These are phyloP conservation scores for Fusarium illudens DNA, from an alignment of 2,329 filamentous ascomycete species.

Conservation along the genomic window DNA sequence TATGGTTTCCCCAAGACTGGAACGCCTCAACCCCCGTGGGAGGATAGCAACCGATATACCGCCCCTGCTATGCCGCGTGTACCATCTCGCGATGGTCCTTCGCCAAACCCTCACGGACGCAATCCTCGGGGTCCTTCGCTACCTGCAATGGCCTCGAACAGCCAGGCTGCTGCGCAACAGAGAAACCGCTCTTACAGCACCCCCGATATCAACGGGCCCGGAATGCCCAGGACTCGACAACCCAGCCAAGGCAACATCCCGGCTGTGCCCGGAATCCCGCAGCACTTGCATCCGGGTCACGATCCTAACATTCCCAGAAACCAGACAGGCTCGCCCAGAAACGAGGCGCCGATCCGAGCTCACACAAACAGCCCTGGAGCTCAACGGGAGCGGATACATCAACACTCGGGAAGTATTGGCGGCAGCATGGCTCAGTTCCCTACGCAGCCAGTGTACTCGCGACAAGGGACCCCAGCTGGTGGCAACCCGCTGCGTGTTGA, in stretches of 20 bases:
- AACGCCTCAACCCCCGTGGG: constrained; percentile 73
- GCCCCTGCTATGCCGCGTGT: constrained; percentile 86
- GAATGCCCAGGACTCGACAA: constrained; percentile 65
- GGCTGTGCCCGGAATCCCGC: constrained; percentile 78
- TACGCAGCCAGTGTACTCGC: constrained; percentile 60
- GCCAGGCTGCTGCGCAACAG: constrained; percentile 68
- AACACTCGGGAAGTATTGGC: constrained; percentile 58
- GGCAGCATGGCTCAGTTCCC: constrained; percentile 66
- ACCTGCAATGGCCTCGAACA: constrained; percentile 71
- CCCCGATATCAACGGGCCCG: constrained; percentile 84
- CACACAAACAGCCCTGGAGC: constrained; percentile 76
- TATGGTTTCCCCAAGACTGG: constrained; percentile 76
- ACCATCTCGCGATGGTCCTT: constrained; percentile 79
- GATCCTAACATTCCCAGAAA: constrained; percentile 76
- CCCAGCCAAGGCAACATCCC: constrained; percentile 67
- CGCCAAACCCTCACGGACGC: constrained; percentile 70
- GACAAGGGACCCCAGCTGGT: constrained; percentile 54
- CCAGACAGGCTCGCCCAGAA: constrained; percentile 81
- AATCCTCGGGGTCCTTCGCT: constrained; percentile 81
- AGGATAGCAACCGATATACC: constrained; percentile 84
- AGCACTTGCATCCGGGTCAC: constrained; percentile 70
- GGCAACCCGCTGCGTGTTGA: constrained; percentile 51
- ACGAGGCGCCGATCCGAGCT: constrained; percentile 71
- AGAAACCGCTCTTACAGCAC: constrained; percentile 92
- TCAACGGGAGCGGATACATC: constrained; percentile 67